A percentile compares a stretch with the other conserved stretches of the same genome.
These are phyloP conservation scores for Suhomyces faveliae DNA, from an alignment of 805 yeast species.

Conservation along the genomic window DNA sequence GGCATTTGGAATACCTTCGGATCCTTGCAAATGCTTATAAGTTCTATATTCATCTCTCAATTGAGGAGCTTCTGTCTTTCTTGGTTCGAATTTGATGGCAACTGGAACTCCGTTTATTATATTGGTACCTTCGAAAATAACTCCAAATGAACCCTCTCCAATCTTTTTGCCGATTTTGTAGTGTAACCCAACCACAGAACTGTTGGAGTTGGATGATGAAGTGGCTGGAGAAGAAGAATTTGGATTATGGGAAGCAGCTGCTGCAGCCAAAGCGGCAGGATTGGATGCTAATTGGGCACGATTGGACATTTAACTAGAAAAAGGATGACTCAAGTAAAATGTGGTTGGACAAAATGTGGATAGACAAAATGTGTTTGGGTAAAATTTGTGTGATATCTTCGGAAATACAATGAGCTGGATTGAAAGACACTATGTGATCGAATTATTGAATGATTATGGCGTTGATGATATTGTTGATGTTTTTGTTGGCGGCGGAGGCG, in stretches of 20 bases:
- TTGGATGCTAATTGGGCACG: constrained; percentile 29
- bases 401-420: background rate
- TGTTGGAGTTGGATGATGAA: constrained; percentile 24
- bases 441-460: background rate
- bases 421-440: background rate
- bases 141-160: constrained; percentile 87
- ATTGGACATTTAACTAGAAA: constrained; percentile 19
- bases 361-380: too few relatives aligned
- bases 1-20: constrained; percentile 77
- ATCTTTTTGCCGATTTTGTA: constrained; percentile 80
- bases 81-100: constrained; percentile 79
- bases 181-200: constrained; percentile 58
- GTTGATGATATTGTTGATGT: background rate
- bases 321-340: background rate
- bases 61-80: constrained; percentile 82
- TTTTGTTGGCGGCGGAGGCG: background rate
- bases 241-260: constrained; percentile 28
- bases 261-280: constrained; percentile 42
- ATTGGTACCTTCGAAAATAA: constrained; percentile 78
- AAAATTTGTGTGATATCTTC: too few relatives aligned
- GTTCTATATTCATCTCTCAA: constrained; percentile 78
- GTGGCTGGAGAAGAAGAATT: constrained; percentile 17
- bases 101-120: constrained; percentile 63
- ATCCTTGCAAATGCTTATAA: constrained; percentile 65
- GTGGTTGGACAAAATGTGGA: background rate